A percentile compares a stretch with the other conserved stretches of the same genome.
Conservation (phyloP, 768 basidiomycete genomes). For the Lentinus tigrinus region DNA sequence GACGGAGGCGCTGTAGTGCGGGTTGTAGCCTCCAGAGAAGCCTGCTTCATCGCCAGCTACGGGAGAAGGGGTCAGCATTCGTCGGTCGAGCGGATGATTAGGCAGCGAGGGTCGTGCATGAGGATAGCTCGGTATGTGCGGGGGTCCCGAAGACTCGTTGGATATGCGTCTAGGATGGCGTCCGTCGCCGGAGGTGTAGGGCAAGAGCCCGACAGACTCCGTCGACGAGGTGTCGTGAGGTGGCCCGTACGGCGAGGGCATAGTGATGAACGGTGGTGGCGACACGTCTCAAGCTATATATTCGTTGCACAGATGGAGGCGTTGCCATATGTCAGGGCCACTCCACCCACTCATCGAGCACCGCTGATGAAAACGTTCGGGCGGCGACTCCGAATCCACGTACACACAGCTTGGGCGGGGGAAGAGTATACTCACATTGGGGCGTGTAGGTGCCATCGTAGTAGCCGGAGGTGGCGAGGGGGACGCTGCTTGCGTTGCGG, state of each 20-base stretch:
- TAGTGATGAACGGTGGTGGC: neutral
- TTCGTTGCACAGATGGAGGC: neutral
- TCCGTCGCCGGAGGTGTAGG: neutral
- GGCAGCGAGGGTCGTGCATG: neutral
- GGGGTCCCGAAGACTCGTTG: too few species aligned
- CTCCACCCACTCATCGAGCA: neutral
- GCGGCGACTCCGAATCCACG: neutral
- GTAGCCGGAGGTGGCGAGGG: slow-evolving; percentile 26
- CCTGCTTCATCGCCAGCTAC: slow-evolving; percentile 30
- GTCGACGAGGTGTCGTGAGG: slow-evolving; percentile 11
- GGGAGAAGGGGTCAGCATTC: slow-evolving; percentile 13
- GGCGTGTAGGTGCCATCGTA: slow-evolving; percentile 28
- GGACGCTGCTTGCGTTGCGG: slow-evolving; percentile 31
- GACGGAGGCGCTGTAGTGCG: slow-evolving; percentile 33
- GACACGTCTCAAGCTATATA: neutral
- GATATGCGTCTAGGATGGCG: neutral
- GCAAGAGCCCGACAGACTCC: slow-evolving; percentile 5
- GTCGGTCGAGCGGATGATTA: slow-evolving; percentile 3
- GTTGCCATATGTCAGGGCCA: neutral
- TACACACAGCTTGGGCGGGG: neutral
- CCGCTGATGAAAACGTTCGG: slow-evolving; percentile 5
- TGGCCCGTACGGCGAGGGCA: slow-evolving; percentile 1
- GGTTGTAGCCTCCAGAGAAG: slow-evolving; percentile 23
- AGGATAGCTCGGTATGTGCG: too few species aligned
- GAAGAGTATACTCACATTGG: slow-evolving; percentile 19